These are phyloP conservation scores for Tieghemostelium lacteum DNA, from an alignment of 78 protist genomes.

Conservation along the genomic window DNA sequence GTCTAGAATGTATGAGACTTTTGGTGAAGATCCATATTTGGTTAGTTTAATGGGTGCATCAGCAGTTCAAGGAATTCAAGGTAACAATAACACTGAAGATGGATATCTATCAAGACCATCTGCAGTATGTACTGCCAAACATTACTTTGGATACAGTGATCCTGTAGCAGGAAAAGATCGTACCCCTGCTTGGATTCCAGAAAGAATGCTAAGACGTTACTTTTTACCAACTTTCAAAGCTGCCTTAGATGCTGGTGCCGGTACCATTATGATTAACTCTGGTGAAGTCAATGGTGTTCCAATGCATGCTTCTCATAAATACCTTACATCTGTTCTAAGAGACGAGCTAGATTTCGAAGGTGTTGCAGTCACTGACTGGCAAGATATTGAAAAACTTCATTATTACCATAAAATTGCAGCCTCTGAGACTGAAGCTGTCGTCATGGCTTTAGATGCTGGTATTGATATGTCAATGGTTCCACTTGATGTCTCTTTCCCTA, in stretches of 20 bases:
- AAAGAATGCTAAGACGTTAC: constrained; percentile 61
- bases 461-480: constrained; percentile 89
- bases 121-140: constrained; percentile 70
- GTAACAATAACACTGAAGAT: constrained; percentile 13
- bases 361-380: constrained; percentile 84
- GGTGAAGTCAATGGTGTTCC: constrained; percentile 81
- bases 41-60: constrained; percentile 73
- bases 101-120: constrained; percentile 25
- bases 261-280: constrained; percentile 74
- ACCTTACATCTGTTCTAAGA: constrained; percentile 47
- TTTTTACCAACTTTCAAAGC: constrained; percentile 74
- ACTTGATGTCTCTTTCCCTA: constrained; percentile 62
- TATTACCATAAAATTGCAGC: constrained; percentile 74
- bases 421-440: constrained; percentile 35
- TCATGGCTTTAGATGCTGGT: constrained; percentile 76
- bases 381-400: constrained; percentile 73
- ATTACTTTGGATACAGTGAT: constrained; percentile 77
- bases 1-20: constrained; percentile 83
- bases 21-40: constrained; percentile 83
- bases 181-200: constrained; percentile 79
- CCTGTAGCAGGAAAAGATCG: constrained; percentile 81
- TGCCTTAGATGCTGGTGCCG: constrained; percentile 52
- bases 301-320: constrained; percentile 41
- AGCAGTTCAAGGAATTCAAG: constrained; percentile 65
- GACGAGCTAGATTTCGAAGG: constrained; percentile 81